Evolutionary conservation across 176 grass and related monocot species (phyloP).

Genomic region (Phragmites australis): DNA sequence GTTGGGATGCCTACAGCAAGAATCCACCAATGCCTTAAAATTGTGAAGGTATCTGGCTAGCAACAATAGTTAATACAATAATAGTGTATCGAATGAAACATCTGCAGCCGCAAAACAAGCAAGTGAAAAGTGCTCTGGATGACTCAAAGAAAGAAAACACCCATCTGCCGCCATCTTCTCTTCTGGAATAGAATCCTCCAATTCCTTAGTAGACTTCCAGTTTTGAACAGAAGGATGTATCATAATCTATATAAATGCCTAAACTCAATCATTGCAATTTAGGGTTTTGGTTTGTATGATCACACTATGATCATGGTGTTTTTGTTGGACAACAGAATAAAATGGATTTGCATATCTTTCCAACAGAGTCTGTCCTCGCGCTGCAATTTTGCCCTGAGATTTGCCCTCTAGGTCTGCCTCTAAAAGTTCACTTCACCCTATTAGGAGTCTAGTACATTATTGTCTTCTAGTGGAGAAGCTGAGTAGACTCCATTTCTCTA

Average conservation of each 20-base stretch:
- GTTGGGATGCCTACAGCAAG: neutral
- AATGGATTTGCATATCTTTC: neutral
- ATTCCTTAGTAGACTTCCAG: neutral
- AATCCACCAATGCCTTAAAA: neutral
- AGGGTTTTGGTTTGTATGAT: constrained; percentile 4
- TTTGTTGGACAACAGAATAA: neutral
- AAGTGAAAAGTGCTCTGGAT: neutral
- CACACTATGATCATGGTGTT: neutral
- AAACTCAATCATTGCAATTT: neutral
- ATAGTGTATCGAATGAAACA: neutral
- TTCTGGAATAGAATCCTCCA: neutral
- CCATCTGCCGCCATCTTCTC: neutral
- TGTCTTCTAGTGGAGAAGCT: neutral
- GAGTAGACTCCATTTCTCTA: neutral
- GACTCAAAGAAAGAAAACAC: neutral
- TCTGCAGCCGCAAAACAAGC: neutral
- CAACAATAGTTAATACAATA: neutral
- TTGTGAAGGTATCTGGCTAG: no score
- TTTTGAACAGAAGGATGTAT: neutral
- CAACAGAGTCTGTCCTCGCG: neutral
- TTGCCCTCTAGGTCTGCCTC: neutral
- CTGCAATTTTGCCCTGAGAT: neutral
- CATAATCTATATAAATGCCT: neutral
- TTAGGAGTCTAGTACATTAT: neutral
- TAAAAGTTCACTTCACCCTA: neutral